Base-by-base conservation (phyloP, 129 eudicot genomes). In the Tanacetum coccineum region DNA sequence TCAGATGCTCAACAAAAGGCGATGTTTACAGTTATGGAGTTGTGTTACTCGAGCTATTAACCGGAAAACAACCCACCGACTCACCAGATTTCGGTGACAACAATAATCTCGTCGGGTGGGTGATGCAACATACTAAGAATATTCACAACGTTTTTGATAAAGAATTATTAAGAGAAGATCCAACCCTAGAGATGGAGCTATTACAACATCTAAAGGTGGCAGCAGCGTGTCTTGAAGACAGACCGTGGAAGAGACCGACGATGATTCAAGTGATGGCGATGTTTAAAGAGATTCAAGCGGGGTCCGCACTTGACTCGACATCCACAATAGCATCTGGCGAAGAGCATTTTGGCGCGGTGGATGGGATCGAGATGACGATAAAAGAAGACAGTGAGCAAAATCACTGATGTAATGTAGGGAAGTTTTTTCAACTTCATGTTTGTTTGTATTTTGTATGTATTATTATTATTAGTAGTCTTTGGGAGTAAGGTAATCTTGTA, bases 21-120 rank as follows among this genome's bases (percentile, higher is more conserved):
- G 99, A 94, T 22, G 99, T 94, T 7, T 94, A 94, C 65, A 94
- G 99, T 55, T 94, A 94, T 28, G 99, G 99, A 0, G 99, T 94
- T 0, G 99, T 94, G 14, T 28, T 94, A 49, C 89, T 94, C 0
- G 99, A 94, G 90, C 88, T 94, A 21, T 71, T 94, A 18, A 94
- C 99, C 0, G 99, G 99, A 15, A 87, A 71, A 59, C 90, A 79
- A 45, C 97, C 99, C 0, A 94, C 97, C 1, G 99, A 94, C 53
- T 89, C 97, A 1, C 78, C 82, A 2, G 99, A 94, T 74, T 94
- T 94, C 50, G 99, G 99, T 2, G 99, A 94, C 64, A 89, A 94
- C 64, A 89, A 89, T 25, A 94, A 94, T 64, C 86, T 94, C 0
- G 99, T 94, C 5, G 97, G 99, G 67, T 94, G 99, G 99, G 99